phyloP scores from a whole-genome alignment of 179 eudicot species.

The Pouteria campechiana region DNA sequence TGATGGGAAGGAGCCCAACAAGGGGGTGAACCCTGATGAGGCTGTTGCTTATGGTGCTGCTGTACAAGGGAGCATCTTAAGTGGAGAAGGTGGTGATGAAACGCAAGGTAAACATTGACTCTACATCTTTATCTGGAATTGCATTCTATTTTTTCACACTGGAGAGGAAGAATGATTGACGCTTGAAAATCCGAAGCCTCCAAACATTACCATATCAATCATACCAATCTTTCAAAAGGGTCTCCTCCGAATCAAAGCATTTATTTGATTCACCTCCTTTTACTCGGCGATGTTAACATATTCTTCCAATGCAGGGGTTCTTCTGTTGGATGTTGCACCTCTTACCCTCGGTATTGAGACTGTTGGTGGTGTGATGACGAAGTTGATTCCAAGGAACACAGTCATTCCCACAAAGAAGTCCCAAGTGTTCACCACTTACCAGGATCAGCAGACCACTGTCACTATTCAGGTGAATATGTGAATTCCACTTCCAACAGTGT shows the following conservation, averaged over 20 bases:
- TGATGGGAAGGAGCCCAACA: slow-evolving; percentile 25
- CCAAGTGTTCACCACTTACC: slow-evolving; percentile 35
- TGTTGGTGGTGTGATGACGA: slow-evolving; percentile 33
- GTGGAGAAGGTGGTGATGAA: slow-evolving; percentile 25
- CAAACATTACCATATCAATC: no score
- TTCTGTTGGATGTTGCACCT: slow-evolving; percentile 24
- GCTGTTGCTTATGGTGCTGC: slow-evolving; percentile 32
- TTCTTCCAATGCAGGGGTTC: slow-evolving; percentile 11
- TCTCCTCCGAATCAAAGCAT: no score
- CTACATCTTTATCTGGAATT: no score
- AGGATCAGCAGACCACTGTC: slow-evolving; percentile 33
- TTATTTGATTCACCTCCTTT: not conserved
- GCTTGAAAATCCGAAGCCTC: no score
- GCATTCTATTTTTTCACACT: no score
- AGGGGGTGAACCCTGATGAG: slow-evolving; percentile 29
- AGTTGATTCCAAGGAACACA: slow-evolving; percentile 27
- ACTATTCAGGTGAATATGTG: slow-evolving; percentile 19
- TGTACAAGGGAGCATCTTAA: slow-evolving; percentile 21
- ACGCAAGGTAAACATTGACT: slow-evolving; percentile 33
- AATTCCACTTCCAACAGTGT: no score
- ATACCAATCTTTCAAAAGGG: no score
- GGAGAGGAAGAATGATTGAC: no score
- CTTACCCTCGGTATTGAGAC: slow-evolving; percentile 26
- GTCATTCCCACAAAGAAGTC: slow-evolving; percentile 30
- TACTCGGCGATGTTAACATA: not conserved